These are phyloP conservation scores for Perilla frutescens DNA, from an alignment of 257 asterid genomes.

Conservation along the genomic window DNA sequence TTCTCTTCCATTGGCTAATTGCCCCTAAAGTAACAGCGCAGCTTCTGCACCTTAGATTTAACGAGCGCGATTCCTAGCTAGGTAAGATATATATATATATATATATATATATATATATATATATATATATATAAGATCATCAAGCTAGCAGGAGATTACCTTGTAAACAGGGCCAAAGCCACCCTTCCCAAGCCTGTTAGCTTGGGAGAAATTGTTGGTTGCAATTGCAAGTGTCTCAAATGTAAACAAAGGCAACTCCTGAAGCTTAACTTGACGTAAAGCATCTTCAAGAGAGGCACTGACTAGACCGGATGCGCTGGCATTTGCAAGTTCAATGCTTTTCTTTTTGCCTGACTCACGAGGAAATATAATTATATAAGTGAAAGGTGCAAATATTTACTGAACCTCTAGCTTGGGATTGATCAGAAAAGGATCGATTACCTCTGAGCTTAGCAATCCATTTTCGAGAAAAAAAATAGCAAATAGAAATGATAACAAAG, in stretches of 20 bases:
- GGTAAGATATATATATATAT: no score
- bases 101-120: no score
- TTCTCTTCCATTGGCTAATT: conserved; percentile 41
- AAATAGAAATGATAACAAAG: conserved; percentile 19
- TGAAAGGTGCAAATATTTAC: not conserved
- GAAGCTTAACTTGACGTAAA: conserved; percentile 30
- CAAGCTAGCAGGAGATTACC: conserved; percentile 8
- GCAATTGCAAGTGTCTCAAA: conserved; percentile 43
- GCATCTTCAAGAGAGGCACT: conserved; percentile 33
- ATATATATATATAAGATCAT: no score
- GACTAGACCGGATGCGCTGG: not conserved
- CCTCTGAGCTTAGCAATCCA: conserved; percentile 44
- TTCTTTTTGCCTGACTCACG: conserved; percentile 33
- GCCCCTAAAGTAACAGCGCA: conserved; percentile 35
- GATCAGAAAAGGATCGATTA: conserved; percentile 10
- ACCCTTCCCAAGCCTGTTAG: conserved; percentile 52
- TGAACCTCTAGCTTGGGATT: not conserved
- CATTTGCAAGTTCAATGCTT: not conserved
- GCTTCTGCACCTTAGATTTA: not conserved
- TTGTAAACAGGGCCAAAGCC: conserved; percentile 53
- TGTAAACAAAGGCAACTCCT: conserved; percentile 44
- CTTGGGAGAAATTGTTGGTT: conserved; percentile 37
- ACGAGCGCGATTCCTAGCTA: not conserved
- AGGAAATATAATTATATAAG: conserved; percentile 28
- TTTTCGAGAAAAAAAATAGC: conserved; percentile 43